Evolutionary conservation across 2,329 filamentous ascomycete genomes (phyloP), one percentile per base, ranked within the genome.

Genomic region (Pseudophaeomoniella oleicola): DNA sequence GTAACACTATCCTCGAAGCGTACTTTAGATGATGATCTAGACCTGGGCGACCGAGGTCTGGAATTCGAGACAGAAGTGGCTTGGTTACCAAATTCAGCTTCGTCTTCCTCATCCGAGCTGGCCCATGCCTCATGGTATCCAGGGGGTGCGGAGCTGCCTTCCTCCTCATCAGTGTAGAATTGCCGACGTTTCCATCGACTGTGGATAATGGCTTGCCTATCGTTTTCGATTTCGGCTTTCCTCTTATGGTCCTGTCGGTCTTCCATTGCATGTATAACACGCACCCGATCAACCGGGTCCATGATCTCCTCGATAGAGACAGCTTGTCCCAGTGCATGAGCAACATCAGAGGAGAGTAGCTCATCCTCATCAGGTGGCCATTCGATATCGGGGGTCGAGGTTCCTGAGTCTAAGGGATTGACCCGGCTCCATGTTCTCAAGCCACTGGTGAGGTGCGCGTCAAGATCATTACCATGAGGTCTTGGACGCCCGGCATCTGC

Each of bases 91-190:
- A 72, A 54, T 9, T 77, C 56, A 44, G 78, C 75, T 11, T 72
- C 67, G 4, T 71, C 65, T 15, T 69, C 63, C 64, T 51, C 46
- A 13, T 53, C 50, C 30, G 58, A 47, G 18, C 55, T 52, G 35
- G 52, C 52, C 4, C 59, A 54, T n/a, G 62, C 57, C 30, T 55
- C 56, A 19, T 55, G 48, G 37, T 78, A 86, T 16, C 72, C 75
- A 4, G 70, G 63, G 0, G 80, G 80, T 2, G 72, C 64, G n/a
- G 57, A 53, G 6, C 72, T 70, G 2, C 84, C 84, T 54, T 92
- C 84, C 59, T 92, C 85, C 55, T 86, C 80, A 39, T 92, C 84
- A 1, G 85, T 70, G 49, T 90, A 92, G 48, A 90, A 92, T 29
- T 78, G 74, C 32, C 84, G 69, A 40, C 81, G 70, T 48, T 72